Percentiles rank a stretch among this genome's conserved stretches.
Evolutionary conservation across 2,329 filamentous ascomycete genomes (phyloP).

Genomic region (Apiospora saccharicola): DNA sequence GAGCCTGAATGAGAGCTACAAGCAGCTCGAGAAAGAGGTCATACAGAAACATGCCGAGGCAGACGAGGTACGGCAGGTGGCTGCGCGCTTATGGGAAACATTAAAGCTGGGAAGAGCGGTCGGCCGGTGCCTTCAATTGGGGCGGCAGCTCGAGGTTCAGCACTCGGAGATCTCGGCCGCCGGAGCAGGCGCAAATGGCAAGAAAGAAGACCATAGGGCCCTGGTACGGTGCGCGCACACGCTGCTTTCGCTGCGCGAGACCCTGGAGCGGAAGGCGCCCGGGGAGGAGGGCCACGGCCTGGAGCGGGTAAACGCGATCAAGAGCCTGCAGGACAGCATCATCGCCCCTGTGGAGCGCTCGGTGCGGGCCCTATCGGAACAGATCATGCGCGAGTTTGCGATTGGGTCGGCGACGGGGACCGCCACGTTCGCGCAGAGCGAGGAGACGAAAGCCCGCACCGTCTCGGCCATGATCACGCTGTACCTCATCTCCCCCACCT

Average conservation of each 20-base stretch:
- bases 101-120: conserved; percentile 79
- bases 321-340: conserved; percentile 73
- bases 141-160: conserved; percentile 87
- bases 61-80: conserved; percentile 80
- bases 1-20: conserved; percentile 84
- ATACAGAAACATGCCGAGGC: conserved; percentile 85
- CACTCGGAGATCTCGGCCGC: conserved; percentile 70
- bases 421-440: conserved; percentile 68
- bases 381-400: conserved; percentile 84
- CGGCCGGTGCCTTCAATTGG: conserved; percentile 79
- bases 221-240: conserved; percentile 85
- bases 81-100: conserved; percentile 81
- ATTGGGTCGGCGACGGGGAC: conserved; percentile 62
- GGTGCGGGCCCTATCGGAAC: conserved; percentile 77
- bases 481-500: conserved; percentile 79
- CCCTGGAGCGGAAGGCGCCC: conserved; percentile 70
- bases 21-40: conserved; percentile 85
- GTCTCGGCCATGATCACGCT: conserved; percentile 78
- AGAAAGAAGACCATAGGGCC: conserved; percentile 76
- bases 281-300: conserved; percentile 81
- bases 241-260: conserved; percentile 75
- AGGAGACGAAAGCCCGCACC: conserved; percentile 78
- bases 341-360: conserved; percentile 76
- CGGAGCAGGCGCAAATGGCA: conserved; percentile 45
- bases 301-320: conserved; percentile 76